Evolutionary conservation across 305 asterid species (phyloP).

Genomic region (Solanum aculeatissimum): DNA sequence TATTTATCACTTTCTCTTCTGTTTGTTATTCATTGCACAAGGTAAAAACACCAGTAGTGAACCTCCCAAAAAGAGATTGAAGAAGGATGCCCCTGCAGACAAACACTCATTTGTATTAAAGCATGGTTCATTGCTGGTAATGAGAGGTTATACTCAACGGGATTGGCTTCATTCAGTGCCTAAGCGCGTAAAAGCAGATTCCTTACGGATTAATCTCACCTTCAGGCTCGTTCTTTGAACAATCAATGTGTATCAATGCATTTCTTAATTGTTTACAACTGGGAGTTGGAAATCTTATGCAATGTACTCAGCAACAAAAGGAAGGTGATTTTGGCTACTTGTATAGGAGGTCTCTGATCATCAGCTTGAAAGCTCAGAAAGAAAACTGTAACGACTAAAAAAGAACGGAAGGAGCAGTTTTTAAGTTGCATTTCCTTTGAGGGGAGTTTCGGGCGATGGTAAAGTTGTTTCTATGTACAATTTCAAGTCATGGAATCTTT

Average conservation of each 20-base stretch:
- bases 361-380: too few species aligned
- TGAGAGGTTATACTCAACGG: conserved; percentile 85
- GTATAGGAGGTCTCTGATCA: too few species aligned
- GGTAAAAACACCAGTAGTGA: conserved; percentile 30
- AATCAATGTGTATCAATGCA: background rate
- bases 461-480: too few species aligned
- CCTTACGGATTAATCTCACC: conserved; percentile 73
- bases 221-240: conserved; percentile 52
- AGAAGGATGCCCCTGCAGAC: conserved; percentile 27
- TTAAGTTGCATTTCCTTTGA: too few species aligned
- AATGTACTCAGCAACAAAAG: background rate
- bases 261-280: background rate
- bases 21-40: conserved; percentile 1
- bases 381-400: too few species aligned
- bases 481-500: too few species aligned
- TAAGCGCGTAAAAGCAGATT: conserved; percentile 69
- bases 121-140: conserved; percentile 85
- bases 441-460: too few species aligned
- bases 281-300: background rate
- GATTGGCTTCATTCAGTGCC: conserved; percentile 97
- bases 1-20: background rate
- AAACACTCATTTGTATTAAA: conserved; percentile 54
- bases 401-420: too few species aligned
- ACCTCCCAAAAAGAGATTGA: conserved; percentile 49
- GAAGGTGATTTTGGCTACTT: too few species aligned